phyloP scores from a whole-genome alignment of 2,329 filamentous ascomycete species.

The Curvularia eragrostidis region DNA sequence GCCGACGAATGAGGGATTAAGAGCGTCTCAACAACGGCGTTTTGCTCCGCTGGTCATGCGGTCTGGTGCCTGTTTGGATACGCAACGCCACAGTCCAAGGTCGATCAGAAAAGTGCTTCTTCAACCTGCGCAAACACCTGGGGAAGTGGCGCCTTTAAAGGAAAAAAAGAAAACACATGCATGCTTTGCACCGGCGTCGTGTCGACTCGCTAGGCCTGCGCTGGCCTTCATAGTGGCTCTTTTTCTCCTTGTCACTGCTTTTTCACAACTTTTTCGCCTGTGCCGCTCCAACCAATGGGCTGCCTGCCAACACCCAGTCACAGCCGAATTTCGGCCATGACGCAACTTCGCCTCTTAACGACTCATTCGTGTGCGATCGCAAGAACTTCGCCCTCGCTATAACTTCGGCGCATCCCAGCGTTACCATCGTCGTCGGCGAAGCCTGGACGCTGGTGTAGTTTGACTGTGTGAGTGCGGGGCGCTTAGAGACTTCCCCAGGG shows the following conservation, averaged over 20 bases:
- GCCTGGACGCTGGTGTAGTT: neutral
- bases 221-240: conserved; percentile 12
- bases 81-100: neutral
- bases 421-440: neutral
- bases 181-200: conserved; percentile 4
- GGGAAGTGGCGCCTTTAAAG: conserved; percentile 14
- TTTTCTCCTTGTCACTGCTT: conserved; percentile 14
- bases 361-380: conserved; percentile 8
- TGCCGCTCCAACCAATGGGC: conserved; percentile 23
- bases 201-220: conserved; percentile 4
- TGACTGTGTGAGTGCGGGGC: neutral
- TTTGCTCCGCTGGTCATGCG: conserved; percentile 17
- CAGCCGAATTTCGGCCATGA: conserved; percentile 12
- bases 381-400: neutral
- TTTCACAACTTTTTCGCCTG: conserved; percentile 22
- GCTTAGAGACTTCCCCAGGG: neutral
- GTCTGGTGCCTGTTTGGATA: conserved; percentile 6
- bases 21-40: conserved; percentile 10
- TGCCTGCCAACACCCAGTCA: conserved; percentile 21
- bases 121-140: conserved; percentile 3
- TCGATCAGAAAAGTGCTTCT: conserved; percentile 9
- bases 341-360: conserved; percentile 12
- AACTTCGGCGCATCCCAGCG: conserved; percentile 1
- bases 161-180: conserved; percentile 3
- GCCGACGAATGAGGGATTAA: conserved; percentile 1